Evolutionary conservation across 257 asterid species (phyloP).

Genomic region (Solanum peruvianum): DNA sequence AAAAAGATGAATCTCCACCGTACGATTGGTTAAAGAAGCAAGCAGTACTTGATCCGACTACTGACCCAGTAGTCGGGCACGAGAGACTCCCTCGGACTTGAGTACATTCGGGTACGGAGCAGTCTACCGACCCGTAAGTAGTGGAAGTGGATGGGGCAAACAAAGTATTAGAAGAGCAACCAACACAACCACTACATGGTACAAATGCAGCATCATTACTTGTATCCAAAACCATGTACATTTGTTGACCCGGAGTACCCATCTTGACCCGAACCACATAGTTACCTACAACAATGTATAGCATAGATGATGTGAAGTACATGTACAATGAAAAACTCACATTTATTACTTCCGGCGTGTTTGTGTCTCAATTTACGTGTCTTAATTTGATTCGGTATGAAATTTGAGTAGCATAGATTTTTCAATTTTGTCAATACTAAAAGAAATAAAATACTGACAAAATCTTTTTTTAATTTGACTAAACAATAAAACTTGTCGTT

Average conservation of each 20-base stretch:
- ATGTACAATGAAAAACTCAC: neutral
- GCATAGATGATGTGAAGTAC: neutral
- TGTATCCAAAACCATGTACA: slow-evolving; percentile 46
- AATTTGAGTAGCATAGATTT: too few relatives aligned
- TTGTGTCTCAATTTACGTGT: too few relatives aligned
- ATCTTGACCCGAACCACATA: slow-evolving; percentile 40
- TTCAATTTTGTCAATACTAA: too few relatives aligned
- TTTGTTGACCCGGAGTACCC: slow-evolving; percentile 53
- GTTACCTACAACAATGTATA: slow-evolving; percentile 16
- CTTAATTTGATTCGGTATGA: too few relatives aligned
- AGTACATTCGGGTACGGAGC: slow-evolving; percentile 42
- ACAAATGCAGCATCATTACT: slow-evolving; percentile 57
- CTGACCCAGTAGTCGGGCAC: slow-evolving; percentile 2
- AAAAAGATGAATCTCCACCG: slow-evolving; percentile 60
- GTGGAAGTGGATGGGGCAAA: slow-evolving; percentile 24
- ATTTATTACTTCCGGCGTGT: too few relatives aligned
- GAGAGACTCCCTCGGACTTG: slow-evolving; percentile 12
- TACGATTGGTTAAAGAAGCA: slow-evolving; percentile 73
- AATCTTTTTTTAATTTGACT: too few relatives aligned
- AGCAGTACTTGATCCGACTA: slow-evolving; percentile 11
- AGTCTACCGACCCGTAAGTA: slow-evolving; percentile 18
- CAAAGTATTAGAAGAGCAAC: slow-evolving; percentile 27
- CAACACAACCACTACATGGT: slow-evolving; percentile 48
- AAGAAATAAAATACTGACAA: too few relatives aligned
- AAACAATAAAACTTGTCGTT: too few relatives aligned